Conservation (phyloP, 495 filamentous ascomycete genomes). For the Penicillium daleae region DNA sequence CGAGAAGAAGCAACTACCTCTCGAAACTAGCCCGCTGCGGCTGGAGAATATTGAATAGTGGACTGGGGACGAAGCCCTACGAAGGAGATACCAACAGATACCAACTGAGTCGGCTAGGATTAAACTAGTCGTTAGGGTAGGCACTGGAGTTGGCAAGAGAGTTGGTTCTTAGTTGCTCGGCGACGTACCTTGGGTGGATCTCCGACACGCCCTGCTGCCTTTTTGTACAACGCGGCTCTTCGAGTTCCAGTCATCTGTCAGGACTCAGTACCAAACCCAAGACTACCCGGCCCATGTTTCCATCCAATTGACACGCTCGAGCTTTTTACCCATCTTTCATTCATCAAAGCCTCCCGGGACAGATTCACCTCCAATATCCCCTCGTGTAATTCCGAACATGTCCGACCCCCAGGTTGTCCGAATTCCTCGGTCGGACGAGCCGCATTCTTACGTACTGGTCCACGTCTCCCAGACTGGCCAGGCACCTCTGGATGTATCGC, state of each 20-base stretch:
- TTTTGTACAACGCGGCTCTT: not conserved
- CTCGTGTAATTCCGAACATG: constrained; percentile 4
- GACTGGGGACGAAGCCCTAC: not conserved
- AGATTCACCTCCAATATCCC: not conserved
- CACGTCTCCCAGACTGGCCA: constrained; percentile 54
- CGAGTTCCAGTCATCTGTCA: not conserved
- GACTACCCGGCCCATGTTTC: too few species aligned
- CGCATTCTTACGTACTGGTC: constrained; percentile 59
- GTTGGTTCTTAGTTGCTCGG: not conserved
- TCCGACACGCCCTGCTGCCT: constrained; percentile 1
- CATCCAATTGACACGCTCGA: not conserved
- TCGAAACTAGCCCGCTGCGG: not conserved
- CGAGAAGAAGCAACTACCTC: too few species aligned
- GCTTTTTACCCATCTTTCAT: not conserved
- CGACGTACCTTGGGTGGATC: constrained; percentile 2
- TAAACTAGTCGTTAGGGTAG: not conserved
- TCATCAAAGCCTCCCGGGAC: not conserved
- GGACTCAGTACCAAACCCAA: not conserved
- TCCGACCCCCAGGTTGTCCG: constrained; percentile 49
- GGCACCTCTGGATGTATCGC: constrained; percentile 58
- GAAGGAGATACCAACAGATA: too few species aligned
- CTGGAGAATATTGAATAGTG: not conserved
- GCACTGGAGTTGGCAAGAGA: too few species aligned
- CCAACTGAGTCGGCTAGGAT: not conserved
- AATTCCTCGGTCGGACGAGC: constrained; percentile 57